phyloP scores from a whole-genome alignment of 2,329 filamentous ascomycete species.

The Aurifilum marmelostoma region DNA sequence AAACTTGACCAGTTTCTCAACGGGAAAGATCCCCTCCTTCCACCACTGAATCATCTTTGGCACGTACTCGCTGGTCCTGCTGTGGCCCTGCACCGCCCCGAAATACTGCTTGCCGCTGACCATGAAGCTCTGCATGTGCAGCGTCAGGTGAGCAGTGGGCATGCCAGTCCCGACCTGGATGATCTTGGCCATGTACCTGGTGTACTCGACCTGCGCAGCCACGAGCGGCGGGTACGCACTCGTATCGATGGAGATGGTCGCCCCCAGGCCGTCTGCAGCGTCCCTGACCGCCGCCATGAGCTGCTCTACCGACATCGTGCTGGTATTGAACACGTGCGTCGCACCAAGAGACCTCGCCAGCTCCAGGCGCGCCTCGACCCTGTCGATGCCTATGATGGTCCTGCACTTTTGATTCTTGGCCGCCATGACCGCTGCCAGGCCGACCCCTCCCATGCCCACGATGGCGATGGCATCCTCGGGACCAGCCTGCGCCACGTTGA shows the following conservation, averaged over 20 bases:
- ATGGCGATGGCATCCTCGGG: conserved; percentile 33
- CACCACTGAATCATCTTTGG: conserved; percentile 32
- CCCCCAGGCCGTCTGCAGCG: conserved; percentile 50
- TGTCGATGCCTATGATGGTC: conserved; percentile 46
- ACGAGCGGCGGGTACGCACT: conserved; percentile 48
- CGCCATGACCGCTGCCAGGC: conserved; percentile 30
- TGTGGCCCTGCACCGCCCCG: conserved; percentile 40
- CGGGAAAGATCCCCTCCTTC: conserved; percentile 31
- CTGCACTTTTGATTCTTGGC: conserved; percentile 27
- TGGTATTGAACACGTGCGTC: conserved; percentile 41
- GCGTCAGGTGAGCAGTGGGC: conserved; percentile 44
- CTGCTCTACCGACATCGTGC: conserved; percentile 40
- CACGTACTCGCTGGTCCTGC: conserved; percentile 46
- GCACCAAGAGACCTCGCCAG: conserved; percentile 43
- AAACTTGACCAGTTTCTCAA: conserved; percentile 30
- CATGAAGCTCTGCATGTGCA: conserved; percentile 51
- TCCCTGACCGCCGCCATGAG: conserved; percentile 51
- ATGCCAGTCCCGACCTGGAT: conserved; percentile 54
- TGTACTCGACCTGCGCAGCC: conserved; percentile 45
- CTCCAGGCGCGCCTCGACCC: conserved; percentile 46
- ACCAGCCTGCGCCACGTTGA: conserved; percentile 36
- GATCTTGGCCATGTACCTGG: conserved; percentile 50
- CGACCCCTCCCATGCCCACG: conserved; percentile 38
- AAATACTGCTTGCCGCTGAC: conserved; percentile 50
- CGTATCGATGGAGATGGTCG: conserved; percentile 53